Evolutionary conservation across 495 filamentous ascomycete genomes (phyloP).

Genomic region (Penicillium tannophilum): DNA sequence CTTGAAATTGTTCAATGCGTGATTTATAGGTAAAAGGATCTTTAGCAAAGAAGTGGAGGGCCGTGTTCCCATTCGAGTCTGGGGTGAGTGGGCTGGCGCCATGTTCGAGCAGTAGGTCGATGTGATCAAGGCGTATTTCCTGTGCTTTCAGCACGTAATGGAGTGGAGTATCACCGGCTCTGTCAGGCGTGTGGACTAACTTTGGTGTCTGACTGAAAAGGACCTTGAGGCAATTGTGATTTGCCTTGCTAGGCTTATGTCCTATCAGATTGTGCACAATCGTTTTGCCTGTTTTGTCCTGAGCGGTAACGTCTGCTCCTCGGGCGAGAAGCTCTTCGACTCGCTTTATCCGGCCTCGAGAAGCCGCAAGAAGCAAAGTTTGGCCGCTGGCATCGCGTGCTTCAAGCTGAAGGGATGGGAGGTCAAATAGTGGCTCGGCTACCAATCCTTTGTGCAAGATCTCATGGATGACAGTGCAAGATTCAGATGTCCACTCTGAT

Average conservation of each 20-base stretch:
- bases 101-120: neutral
- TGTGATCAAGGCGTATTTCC: neutral
- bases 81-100: neutral
- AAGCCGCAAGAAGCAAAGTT: constrained; percentile 15
- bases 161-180: neutral
- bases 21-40: neutral
- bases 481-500: neutral
- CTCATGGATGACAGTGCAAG: neutral
- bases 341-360: neutral
- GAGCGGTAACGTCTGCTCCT: neutral
- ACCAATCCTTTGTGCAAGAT: neutral
- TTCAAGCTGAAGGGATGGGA: constrained; percentile 18
- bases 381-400: constrained; percentile 15
- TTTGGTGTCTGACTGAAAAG: neutral
- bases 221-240: neutral
- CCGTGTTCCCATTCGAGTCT: neutral
- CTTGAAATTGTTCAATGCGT: neutral
- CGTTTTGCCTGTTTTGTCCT: neutral
- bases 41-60: neutral
- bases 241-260: neutral
- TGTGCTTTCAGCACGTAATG: neutral
- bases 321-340: neutral
- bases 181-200: neutral
- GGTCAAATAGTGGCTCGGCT: constrained; percentile 16
- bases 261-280: neutral